A percentile compares a stretch with the other conserved stretches of the same genome.
These are phyloP conservation scores for Nyctanthes arbortristis DNA, from an alignment of 257 asterid species.

Conservation along the genomic window DNA sequence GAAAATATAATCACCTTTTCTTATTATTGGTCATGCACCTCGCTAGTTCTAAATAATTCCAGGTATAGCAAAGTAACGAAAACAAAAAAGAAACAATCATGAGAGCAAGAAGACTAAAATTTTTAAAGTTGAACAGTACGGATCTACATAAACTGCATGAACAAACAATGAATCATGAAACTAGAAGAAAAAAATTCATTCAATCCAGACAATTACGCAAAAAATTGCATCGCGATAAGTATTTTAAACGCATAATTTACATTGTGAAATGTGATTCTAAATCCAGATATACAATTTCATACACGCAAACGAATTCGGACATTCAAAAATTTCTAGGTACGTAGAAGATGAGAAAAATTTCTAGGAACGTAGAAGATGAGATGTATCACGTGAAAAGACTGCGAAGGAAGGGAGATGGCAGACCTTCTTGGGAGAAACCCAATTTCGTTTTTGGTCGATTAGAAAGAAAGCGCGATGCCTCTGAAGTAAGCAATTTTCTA, in stretches of 20 bases:
- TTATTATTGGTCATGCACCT: too few species aligned
- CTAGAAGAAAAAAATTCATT: conserved; percentile 15
- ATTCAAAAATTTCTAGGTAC: too few species aligned
- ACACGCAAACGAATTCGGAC: not conserved
- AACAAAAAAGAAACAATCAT: not conserved
- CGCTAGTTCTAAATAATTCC: too few species aligned
- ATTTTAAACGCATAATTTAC: conserved; percentile 2
- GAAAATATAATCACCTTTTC: not conserved
- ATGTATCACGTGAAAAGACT: not conserved
- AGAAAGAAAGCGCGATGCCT: not conserved
- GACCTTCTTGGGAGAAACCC: not conserved
- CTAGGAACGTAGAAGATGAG: too few species aligned
- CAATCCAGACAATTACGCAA: not conserved
- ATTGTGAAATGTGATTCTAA: conserved; percentile 7
- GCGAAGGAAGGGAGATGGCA: not conserved
- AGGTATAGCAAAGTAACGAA: too few species aligned
- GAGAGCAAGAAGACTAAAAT: too few species aligned
- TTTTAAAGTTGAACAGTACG: too few species aligned
- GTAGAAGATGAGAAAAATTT: too few species aligned
- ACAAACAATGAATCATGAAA: not conserved
- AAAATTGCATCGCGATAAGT: not conserved
- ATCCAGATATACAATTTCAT: conserved; percentile 17
- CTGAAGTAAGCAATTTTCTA: too few species aligned
- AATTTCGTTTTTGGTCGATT: too few species aligned
- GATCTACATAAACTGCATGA: too few species aligned